Percentiles rank a stretch among this genome's conserved stretches.
Conservation (phyloP, 768 basidiomycete species). For the Mycena filopes region DNA sequence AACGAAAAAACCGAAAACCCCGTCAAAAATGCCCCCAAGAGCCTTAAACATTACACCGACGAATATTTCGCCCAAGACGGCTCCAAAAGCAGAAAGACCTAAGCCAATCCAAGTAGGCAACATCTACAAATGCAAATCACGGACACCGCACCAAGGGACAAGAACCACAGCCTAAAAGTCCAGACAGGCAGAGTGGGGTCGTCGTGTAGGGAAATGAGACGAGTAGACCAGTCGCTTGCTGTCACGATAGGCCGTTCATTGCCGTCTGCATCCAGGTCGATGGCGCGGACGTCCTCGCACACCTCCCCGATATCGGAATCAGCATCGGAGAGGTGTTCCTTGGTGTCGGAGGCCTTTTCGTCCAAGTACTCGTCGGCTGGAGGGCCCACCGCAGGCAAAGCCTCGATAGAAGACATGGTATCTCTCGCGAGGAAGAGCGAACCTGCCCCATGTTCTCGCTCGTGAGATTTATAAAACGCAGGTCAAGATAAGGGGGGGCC, state of each 20-base stretch:
- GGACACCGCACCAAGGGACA: constrained; percentile 19
- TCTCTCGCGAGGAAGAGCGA: neutral
- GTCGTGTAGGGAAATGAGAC: constrained; percentile 42
- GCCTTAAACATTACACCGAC: too few relatives aligned
- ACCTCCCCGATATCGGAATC: constrained; percentile 34
- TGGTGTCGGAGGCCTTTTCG: constrained; percentile 27
- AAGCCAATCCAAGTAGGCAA: too few relatives aligned
- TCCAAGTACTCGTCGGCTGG: constrained; percentile 18
- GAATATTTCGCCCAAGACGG: constrained; percentile 39
- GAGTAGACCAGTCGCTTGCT: constrained; percentile 36
- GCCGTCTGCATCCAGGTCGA: constrained; percentile 36
- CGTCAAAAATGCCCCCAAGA: too few relatives aligned
- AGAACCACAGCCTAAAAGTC: constrained; percentile 44
- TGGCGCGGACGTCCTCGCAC: constrained; percentile 36
- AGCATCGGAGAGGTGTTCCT: neutral
- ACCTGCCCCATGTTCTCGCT: neutral
- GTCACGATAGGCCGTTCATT: constrained; percentile 40
- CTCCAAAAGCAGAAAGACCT: constrained; percentile 44
- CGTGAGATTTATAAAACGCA: constrained; percentile 10
- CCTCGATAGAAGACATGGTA: constrained; percentile 20
- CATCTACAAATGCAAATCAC: too few relatives aligned
- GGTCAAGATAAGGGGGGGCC: constrained; percentile 21
- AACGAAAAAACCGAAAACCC: too few relatives aligned
- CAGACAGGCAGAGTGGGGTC: constrained; percentile 43
- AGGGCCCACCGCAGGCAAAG: constrained; percentile 17